Evolutionary conservation across 176 grass and related monocot species (phyloP).

Genomic region (Rhipidocladum racemiflorum): DNA sequence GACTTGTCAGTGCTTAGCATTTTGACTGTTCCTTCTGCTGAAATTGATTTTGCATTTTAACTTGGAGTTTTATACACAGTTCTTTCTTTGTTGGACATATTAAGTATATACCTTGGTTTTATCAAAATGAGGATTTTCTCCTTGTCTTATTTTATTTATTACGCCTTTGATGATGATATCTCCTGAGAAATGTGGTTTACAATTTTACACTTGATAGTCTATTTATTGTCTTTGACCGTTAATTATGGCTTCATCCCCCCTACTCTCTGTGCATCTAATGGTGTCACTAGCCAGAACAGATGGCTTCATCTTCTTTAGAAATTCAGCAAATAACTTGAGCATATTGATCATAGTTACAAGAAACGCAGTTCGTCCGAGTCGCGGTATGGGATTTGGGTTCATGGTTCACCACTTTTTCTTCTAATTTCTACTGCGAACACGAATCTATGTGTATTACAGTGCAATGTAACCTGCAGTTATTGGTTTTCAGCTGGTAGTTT

Average conservation of each 20-base stretch:
- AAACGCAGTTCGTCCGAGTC: too few species aligned
- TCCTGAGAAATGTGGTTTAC: background rate
- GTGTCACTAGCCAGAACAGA: background rate
- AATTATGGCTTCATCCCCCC: background rate
- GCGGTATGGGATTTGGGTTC: too few species aligned
- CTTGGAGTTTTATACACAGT: background rate
- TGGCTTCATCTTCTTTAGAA: background rate
- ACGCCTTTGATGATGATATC: background rate
- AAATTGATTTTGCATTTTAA: background rate
- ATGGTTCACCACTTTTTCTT: too few species aligned
- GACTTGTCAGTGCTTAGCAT: background rate
- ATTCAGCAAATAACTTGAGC: background rate
- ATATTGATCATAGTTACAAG: background rate
- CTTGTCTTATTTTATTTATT: background rate
- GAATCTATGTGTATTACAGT: background rate
- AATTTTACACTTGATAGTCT: background rate
- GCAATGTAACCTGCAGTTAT: background rate
- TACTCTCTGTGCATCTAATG: background rate
- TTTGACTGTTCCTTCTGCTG: background rate
- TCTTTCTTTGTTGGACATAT: background rate
- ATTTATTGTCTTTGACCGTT: background rate
- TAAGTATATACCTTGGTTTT: background rate
- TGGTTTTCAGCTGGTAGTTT: background rate
- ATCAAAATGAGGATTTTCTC: slow-evolving; percentile 1
- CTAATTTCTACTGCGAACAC: too few species aligned